A percentile compares a stretch with the other conserved stretches of the same genome.
These are phyloP conservation scores for Tylopilus plumbeoviolaceoides DNA, from an alignment of 768 basidiomycete species.

Conservation along the genomic window DNA sequence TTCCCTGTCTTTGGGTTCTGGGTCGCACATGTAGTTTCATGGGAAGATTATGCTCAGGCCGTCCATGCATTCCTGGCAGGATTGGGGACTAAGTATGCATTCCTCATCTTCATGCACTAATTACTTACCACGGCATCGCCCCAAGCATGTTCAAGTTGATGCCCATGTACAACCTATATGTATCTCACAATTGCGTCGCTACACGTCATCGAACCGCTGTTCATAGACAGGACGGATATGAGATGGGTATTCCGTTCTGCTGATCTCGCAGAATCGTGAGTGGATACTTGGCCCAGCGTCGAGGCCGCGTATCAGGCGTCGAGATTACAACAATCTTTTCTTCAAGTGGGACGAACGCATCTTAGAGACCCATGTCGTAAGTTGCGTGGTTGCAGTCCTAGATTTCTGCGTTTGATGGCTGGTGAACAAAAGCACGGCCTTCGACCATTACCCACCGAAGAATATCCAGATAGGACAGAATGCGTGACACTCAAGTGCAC, in stretches of 20 bases:
- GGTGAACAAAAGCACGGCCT: background rate
- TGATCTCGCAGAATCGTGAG: background rate
- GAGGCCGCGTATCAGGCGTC: background rate
- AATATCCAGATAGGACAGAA: background rate
- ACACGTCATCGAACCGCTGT: conserved; percentile 1
- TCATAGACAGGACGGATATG: background rate
- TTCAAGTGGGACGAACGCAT: conserved; percentile 6
- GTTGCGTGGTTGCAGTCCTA: background rate
- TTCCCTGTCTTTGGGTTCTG: background rate
- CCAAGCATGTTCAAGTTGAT: background rate
- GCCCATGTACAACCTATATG: background rate
- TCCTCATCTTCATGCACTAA: background rate
- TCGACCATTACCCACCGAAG: background rate
- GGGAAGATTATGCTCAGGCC: background rate
- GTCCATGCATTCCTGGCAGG: conserved; percentile 6
- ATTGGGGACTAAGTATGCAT: background rate
- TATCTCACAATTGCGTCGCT: conserved; percentile 5
- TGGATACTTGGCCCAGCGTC: background rate
- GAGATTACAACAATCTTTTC: background rate
- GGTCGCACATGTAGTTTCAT: background rate
- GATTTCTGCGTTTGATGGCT: background rate
- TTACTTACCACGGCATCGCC: background rate
- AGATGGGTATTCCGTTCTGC: background rate
- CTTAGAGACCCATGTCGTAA: conserved; percentile 1
- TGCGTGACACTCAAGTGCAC: background rate